A percentile compares a stretch with the other conserved stretches of the same genome.
phyloP scores from a whole-genome alignment of 2,329 filamentous ascomycete species.

The Paracamarosporium sp. region DNA sequence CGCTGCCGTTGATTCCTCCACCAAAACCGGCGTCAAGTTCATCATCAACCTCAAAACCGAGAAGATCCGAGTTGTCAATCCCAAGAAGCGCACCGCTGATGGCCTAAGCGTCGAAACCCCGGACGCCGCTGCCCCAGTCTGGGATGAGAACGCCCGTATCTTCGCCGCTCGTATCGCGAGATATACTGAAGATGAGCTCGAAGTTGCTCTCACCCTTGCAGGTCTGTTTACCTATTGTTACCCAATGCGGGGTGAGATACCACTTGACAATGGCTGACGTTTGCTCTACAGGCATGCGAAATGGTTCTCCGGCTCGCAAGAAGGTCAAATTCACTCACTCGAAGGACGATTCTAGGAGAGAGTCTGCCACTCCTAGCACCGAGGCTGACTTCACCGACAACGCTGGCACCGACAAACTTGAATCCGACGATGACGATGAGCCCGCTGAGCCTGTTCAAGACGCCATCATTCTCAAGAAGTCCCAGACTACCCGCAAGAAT shows the following conservation, averaged over 20 bases:
- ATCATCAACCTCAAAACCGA: background rate
- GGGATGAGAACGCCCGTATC: too few relatives aligned
- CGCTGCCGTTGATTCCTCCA: background rate
- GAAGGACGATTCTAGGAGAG: too few relatives aligned
- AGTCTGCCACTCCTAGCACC: background rate
- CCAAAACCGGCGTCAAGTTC: background rate
- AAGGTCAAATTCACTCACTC: background rate
- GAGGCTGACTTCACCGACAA: background rate
- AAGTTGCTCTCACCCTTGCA: background rate
- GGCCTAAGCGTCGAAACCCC: background rate
- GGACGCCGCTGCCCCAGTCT: too few relatives aligned
- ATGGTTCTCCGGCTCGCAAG: background rate
- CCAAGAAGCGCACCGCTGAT: background rate
- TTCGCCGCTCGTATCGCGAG: background rate
- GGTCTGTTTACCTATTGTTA: too few relatives aligned
- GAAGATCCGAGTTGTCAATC: background rate
- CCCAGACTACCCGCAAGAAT: slow-evolving; percentile 24
- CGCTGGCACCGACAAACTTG: background rate
- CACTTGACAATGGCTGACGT: too few relatives aligned
- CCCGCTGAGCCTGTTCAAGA: slow-evolving; percentile 2
- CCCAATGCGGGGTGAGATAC: too few relatives aligned
- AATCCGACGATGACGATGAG: slow-evolving; percentile 2
- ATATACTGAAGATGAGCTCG: background rate
- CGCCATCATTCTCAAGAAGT: slow-evolving; percentile 11
- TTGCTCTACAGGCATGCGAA: background rate